These are phyloP conservation scores for Sarocladium strictum DNA, from an alignment of 2,329 filamentous ascomycete species.

Conservation along the genomic window DNA sequence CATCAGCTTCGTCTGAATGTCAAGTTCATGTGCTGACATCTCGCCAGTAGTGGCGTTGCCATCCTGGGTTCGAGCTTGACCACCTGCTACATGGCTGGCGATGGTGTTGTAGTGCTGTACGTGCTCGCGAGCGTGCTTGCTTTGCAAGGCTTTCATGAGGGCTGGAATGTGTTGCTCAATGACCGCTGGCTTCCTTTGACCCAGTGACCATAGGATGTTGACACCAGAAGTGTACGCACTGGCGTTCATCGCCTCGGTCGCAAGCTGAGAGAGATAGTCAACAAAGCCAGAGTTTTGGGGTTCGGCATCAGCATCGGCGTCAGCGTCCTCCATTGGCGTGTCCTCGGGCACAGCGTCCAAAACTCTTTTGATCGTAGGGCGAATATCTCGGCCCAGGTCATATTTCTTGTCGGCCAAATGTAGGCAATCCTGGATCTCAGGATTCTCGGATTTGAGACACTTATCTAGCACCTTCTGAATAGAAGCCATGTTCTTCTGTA, in stretches of 20 bases:
- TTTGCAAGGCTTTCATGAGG: conserved; percentile 89
- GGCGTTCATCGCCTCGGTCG: conserved; percentile 78
- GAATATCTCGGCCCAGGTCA: conserved; percentile 64
- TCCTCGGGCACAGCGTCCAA: conserved; percentile 84
- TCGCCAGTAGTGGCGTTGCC: conserved; percentile 42
- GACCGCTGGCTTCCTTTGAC: conserved; percentile 74
- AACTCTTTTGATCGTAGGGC: conserved; percentile 73
- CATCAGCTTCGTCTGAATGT: conserved; percentile 85
- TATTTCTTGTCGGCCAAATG: conserved; percentile 66
- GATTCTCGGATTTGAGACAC: conserved; percentile 77
- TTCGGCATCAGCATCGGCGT: conserved; percentile 80
- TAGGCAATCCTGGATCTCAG: conserved; percentile 89
- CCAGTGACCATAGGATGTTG: conserved; percentile 89
- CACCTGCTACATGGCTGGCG: conserved; percentile 44
- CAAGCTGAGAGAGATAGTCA: conserved; percentile 74
- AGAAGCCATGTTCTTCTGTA: conserved; percentile 67
- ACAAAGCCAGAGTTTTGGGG: conserved; percentile 82
- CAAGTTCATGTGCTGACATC: conserved; percentile 70
- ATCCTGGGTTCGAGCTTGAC: conserved; percentile 29
- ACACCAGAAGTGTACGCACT: conserved; percentile 81
- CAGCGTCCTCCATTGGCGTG: conserved; percentile 62
- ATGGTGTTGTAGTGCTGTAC: conserved; percentile 66
- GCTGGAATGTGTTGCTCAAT: conserved; percentile 84
- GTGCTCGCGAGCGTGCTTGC: conserved; percentile 89
- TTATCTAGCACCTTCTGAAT: conserved; percentile 90